Evolutionary conservation across 768 basidiomycete genomes (phyloP).

Genomic region (Lentinula boryana): DNA sequence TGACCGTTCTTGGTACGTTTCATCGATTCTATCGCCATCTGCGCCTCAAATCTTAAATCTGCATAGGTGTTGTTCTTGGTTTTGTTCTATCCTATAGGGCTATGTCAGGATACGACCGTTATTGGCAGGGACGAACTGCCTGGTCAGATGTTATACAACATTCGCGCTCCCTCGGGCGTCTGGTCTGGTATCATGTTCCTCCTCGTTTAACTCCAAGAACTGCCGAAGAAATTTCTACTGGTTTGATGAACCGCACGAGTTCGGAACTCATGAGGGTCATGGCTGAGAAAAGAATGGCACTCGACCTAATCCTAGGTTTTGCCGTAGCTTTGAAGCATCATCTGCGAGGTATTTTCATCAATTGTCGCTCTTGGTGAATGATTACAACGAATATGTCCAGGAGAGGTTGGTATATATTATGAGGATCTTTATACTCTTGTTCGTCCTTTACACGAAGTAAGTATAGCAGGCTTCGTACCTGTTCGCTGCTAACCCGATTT

Average conservation of each 20-base stretch:
- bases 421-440: constrained; percentile 33
- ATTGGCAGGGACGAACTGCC: constrained; percentile 26
- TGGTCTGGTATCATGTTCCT: constrained; percentile 35
- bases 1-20: constrained; percentile 7
- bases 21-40: neutral
- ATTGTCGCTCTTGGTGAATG: neutral
- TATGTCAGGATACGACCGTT: constrained; percentile 26
- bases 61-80: constrained; percentile 28
- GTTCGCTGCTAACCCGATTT: neutral
- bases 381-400: constrained; percentile 14
- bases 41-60: neutral
- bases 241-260: constrained; percentile 15
- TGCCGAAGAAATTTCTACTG: constrained; percentile 10
- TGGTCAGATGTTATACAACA: constrained; percentile 35
- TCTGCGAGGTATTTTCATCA: constrained; percentile 24
- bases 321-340: constrained; percentile 34
- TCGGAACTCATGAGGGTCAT: constrained; percentile 20
- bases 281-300: constrained; percentile 32
- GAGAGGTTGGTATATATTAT: constrained; percentile 31
- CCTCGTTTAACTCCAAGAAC: constrained; percentile 20
- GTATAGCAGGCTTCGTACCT: neutral
- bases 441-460: constrained; percentile 26
- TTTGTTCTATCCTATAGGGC: constrained; percentile 32
- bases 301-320: constrained; percentile 24
- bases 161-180: constrained; percentile 24